A percentile compares a stretch with the other conserved stretches of the same genome.
Conservation (phyloP, 441 rosid species). For the Cnidoscolus chayamansa region DNA sequence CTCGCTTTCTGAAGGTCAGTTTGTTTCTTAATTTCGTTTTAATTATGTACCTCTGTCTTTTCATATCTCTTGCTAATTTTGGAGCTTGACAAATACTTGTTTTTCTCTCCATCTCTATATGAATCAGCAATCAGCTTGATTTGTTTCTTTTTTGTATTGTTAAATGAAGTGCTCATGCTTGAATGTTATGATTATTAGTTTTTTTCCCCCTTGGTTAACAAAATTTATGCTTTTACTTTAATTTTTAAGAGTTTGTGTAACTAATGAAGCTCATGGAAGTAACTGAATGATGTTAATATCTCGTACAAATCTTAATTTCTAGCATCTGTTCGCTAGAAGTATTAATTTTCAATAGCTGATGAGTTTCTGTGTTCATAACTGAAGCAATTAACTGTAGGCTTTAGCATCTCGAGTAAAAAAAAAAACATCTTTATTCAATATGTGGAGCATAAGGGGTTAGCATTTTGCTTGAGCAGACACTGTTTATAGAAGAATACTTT, state of each 20-base stretch:
- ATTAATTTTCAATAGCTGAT: neutral
- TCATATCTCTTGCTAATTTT: neutral
- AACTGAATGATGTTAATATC: slow-evolving; percentile 8
- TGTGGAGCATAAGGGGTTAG: neutral
- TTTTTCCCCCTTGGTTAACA: neutral
- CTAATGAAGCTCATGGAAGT: slow-evolving; percentile 18
- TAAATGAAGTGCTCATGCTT: neutral
- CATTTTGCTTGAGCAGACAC: neutral
- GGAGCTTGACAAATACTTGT: neutral
- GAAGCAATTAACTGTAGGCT: neutral
- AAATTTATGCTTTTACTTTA: neutral
- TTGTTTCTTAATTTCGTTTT: neutral
- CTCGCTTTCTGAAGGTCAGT: slow-evolving; percentile 22
- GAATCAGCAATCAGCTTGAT: slow-evolving; percentile 6
- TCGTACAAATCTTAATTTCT: neutral
- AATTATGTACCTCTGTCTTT: slow-evolving; percentile 7
- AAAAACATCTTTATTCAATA: neutral
- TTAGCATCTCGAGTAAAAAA: neutral
- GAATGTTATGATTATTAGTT: neutral
- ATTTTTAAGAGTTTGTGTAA: slow-evolving; percentile 15
- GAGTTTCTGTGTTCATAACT: slow-evolving; percentile 5
- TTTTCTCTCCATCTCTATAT: neutral
- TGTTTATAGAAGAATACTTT: neutral
- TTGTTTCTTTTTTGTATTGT: neutral
- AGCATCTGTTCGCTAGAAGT: neutral